Conservation (phyloP, 805 yeast genomes). For the Candida tammaniensis region DNA sequence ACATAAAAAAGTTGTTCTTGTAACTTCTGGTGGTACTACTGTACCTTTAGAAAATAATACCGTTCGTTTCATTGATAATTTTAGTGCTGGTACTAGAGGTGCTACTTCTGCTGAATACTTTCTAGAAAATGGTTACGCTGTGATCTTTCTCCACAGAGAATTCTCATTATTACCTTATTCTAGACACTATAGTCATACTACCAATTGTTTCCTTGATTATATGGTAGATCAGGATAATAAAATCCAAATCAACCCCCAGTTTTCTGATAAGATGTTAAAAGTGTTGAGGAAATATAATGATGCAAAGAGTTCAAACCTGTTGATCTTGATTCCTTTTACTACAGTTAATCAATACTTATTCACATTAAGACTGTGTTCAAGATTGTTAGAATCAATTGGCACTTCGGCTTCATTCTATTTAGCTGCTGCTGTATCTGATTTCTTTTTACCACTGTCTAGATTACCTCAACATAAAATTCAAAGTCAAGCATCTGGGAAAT, state of each 20-base stretch:
- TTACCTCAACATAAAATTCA: constrained; percentile 95
- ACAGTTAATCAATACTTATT: constrained; percentile 92
- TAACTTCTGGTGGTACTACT: constrained; percentile 96
- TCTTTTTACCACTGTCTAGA: constrained; percentile 81
- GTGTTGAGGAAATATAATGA: constrained; percentile 54
- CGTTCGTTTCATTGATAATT: constrained; percentile 93
- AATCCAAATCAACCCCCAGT: constrained; percentile 60
- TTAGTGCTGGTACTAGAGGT: constrained; percentile 97
- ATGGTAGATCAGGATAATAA: constrained; percentile 57
- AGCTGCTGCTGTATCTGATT: constrained; percentile 98
- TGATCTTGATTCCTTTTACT: constrained; percentile 83
- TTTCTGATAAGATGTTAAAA: constrained; percentile 56
- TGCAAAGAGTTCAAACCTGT: constrained; percentile 49
- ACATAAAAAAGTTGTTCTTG: constrained; percentile 63
- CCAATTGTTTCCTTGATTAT: constrained; percentile 82
- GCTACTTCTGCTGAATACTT: constrained; percentile 94
- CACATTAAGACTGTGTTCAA: constrained; percentile 69
- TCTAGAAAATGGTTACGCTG: constrained; percentile 83
- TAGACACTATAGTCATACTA: constrained; percentile 82
- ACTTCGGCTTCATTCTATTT: constrained; percentile 71
- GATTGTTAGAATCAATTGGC: constrained; percentile 53
- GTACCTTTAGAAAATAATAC: constrained; percentile 97
- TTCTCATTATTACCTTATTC: constrained; percentile 89
- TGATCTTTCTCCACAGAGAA: constrained; percentile 88
- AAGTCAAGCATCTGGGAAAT: constrained; percentile 72